phyloP scores from a whole-genome alignment of 164 flowering plant genomes.

The Vitis rotundifolia region DNA sequence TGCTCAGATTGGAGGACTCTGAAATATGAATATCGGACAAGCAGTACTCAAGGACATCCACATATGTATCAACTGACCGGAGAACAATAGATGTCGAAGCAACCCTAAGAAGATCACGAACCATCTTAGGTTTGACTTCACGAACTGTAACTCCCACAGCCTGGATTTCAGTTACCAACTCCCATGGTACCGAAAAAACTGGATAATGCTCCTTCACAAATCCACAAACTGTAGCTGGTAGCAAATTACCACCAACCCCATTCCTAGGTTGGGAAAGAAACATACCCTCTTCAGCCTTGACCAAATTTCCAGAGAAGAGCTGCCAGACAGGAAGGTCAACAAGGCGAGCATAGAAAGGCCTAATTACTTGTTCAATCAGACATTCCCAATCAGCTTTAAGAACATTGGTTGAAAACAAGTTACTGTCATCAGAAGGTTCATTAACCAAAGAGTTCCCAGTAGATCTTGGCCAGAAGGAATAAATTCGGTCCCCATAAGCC shows the following conservation, averaged over 20 bases:
- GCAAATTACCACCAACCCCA: constrained; percentile 56
- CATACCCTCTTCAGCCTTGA: constrained; percentile 95
- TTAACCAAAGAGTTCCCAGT: constrained; percentile 13
- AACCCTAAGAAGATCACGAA: constrained; percentile 75
- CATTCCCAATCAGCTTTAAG: constrained; percentile 75
- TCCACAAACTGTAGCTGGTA: constrained; percentile 80
- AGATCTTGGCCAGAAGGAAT: constrained; percentile 94
- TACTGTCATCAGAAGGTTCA: constrained; percentile 26
- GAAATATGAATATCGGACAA: constrained; percentile 69
- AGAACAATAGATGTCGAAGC: constrained; percentile 71
- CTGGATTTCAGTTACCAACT: constrained; percentile 85
- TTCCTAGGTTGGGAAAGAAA: constrained; percentile 88
- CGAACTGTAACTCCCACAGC: constrained; percentile 72
- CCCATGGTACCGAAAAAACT: constrained; percentile 98
- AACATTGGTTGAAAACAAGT: constrained; percentile 21
- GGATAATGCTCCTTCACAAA: constrained; percentile 97
- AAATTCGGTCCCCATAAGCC: constrained; percentile 57
- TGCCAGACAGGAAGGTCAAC: constrained; percentile 95
- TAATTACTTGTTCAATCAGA: constrained; percentile 67
- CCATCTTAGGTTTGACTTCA: constrained; percentile 97
- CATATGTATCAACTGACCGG: constrained; percentile 71
- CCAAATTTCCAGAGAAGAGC: constrained; percentile 79
- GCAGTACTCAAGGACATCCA: constrained; percentile 95
- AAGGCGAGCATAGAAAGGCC: constrained; percentile 82
- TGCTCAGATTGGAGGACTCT: constrained; percentile 28